Evolutionary conservation across 176 grass and related monocot species (phyloP).

Genomic region (maize (Zea mays)): Zm-B73-REFERENCE-NAM-5.0 NC_050102.1:143099001-143099500

Average conservation of each 20-base stretch:
- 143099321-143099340: not conserved
- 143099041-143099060: not conserved
- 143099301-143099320: not conserved
- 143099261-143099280: not conserved
- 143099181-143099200: not conserved
- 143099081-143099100: not conserved
- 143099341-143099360: not conserved
- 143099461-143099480: not conserved
- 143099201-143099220: not conserved
- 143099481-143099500: not conserved
- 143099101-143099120: not conserved
- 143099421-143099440: not conserved
- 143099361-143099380: not conserved
- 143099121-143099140: too few relatives aligned
- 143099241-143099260: not conserved
- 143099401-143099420: not conserved
- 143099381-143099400: not conserved
- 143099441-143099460: not conserved
- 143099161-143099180: not conserved
- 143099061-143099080: not conserved
- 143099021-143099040: constrained; percentile 65
- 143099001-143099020: constrained; percentile 79
- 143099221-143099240: not conserved
- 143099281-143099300: too few relatives aligned
- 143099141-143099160: not conserved